A percentile compares a stretch with the other conserved stretches of the same genome.
Evolutionary conservation across 1,284 basidiomycete genomes (phyloP).

Genomic region (Ceratorhiza oryzae-sativae): DNA sequence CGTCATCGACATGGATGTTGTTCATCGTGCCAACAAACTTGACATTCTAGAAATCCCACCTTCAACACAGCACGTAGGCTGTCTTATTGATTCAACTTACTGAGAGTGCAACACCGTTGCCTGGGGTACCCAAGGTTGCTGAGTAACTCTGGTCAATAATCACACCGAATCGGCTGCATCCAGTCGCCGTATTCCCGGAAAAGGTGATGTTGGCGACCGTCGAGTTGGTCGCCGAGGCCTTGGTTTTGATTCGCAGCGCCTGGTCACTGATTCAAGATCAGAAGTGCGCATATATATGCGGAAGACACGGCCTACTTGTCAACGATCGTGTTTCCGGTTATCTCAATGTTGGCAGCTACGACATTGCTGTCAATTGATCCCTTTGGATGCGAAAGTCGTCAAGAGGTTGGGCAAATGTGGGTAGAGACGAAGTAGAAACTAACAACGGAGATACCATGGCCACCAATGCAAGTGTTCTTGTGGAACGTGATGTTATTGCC

Average conservation of each 20-base stretch:
- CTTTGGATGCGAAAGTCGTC: background rate
- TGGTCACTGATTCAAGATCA: conserved; percentile 51
- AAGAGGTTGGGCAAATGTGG: background rate
- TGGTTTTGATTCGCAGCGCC: conserved; percentile 60
- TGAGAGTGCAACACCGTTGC: conserved; percentile 33
- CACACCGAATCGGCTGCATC: conserved; percentile 44
- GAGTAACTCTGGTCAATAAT: conserved; percentile 44
- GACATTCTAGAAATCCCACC: conserved; percentile 3
- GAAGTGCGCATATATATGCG: conserved; percentile 58
- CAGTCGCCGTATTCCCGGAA: conserved; percentile 46
- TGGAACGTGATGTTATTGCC: conserved; percentile 45
- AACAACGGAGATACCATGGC: conserved; percentile 46
- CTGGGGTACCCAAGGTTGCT: conserved; percentile 39
- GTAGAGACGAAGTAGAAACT: background rate
- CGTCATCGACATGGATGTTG: conserved; percentile 26
- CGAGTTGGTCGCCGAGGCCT: conserved; percentile 52
- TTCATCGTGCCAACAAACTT: conserved; percentile 38
- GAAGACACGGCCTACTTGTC: conserved; percentile 53
- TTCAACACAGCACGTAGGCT: background rate
- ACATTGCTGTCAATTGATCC: conserved; percentile 33
- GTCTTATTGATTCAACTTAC: background rate
- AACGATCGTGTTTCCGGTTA: conserved; percentile 26
- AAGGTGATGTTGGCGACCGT: conserved; percentile 56
- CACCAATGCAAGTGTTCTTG: conserved; percentile 45
- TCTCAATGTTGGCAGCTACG: conserved; percentile 6